Base-by-base conservation (phyloP, 129 eudicot species). In the Tanacetum coccineum region DNA sequence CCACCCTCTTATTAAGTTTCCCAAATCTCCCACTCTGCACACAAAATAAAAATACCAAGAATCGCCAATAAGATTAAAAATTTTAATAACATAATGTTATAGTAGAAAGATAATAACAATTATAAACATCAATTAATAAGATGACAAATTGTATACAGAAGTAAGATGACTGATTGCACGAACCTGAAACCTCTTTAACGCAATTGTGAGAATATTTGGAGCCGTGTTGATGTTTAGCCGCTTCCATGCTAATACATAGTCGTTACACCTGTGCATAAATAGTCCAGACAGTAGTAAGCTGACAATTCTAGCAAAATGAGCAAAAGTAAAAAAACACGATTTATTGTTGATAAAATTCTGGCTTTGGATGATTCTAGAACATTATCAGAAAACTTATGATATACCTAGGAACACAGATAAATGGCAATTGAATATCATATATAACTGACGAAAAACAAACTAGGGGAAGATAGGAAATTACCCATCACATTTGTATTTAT, bases 181-280 rank as follows among this genome's bases (percentile, higher is more conserved):
- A 4, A 91, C 98, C 98, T 92, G 96, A 81, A 92, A 92, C 61
- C 98, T 83, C 80, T 92, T 92, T 69, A 92, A 79, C 32, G 98
- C 98, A 78, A 92, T 74, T 25, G 98, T 92, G 36, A 92, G 96
- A 59, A 92, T 83, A 76, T 92, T 92, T n/a, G 98, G 96, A 70
- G 96, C 81, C 70, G 64, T 62, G 28, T 70, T 80, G 50, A 92
- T 76, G 25, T 81, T 81, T 22, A 92, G 87, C 45, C 91, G 89
- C 81, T 92, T 92, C 96, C 91, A 83, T 56, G 96, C 98, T 63
- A 57, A 74, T 63, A 88, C 98, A 76, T 92, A 92, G 69, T 85
- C 96, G 66, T 88, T 84, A 75, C 98, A 92, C 68, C 98, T 92
- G 42, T 7, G 87, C 81, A 82, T 73, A 48, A 80, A 54, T 57